Conservation (phyloP, 106 monocot genomes). For the Xerophyta viscosa region DNA sequence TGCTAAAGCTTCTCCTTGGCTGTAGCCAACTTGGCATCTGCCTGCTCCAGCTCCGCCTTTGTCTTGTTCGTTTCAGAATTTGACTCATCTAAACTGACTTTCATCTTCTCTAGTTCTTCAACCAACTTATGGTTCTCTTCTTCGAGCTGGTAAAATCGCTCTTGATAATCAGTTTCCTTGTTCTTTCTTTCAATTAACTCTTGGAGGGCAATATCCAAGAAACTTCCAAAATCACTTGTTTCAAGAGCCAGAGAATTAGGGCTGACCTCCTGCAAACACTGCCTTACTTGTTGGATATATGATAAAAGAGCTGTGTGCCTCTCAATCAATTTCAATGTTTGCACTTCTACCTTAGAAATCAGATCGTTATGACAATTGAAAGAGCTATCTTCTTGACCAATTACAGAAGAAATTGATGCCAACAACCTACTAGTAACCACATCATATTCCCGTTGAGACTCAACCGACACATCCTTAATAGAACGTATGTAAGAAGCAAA, state of each 20-base stretch:
- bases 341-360: conserved; percentile 46
- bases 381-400: conserved; percentile 20
- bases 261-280: conserved; percentile 32
- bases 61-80: conserved; percentile 52
- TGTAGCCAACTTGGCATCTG: conserved; percentile 47
- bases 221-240: conserved; percentile 14
- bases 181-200: conserved; percentile 54
- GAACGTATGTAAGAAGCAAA: conserved; percentile 52
- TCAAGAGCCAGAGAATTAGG: conserved; percentile 30
- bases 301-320: conserved; percentile 29
- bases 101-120: conserved; percentile 36
- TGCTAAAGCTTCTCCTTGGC: conserved; percentile 77
- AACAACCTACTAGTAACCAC: conserved; percentile 27
- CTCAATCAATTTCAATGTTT: conserved; percentile 38
- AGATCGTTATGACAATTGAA: conserved; percentile 18
- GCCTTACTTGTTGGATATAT: conserved; percentile 46
- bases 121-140: conserved; percentile 38
- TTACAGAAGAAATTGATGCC: conserved; percentile 36
- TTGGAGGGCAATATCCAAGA: conserved; percentile 22
- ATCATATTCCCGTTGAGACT: conserved; percentile 32
- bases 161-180: conserved; percentile 30
- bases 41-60: conserved; percentile 57
- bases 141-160: conserved; percentile 43
- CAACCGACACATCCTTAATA: conserved; percentile 19
- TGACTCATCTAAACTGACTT: conserved; percentile 27